Evolutionary conservation across 2,329 filamentous ascomycete species (phyloP), one percentile per base, ranked within the genome.

Genomic region (Penicillium sp.): DNA sequence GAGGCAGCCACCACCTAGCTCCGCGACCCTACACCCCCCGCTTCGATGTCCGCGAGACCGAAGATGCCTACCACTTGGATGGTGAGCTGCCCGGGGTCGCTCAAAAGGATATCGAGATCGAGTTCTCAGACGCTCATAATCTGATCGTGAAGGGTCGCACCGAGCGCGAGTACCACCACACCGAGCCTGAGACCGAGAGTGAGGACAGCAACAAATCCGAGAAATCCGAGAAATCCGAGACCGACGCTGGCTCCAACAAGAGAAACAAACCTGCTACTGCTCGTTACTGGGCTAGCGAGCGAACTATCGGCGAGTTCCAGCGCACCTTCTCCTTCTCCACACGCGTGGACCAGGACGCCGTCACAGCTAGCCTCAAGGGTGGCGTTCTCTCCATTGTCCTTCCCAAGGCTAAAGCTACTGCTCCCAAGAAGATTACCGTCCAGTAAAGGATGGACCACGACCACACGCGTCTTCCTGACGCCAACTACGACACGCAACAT

Each of bases 241-340:
- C 57, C 22, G 63, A 64, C 22, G 58, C 58, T 42, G 64, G 11
- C 4, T 31, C 21, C 13, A 31, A 9, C 13, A 31, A 14, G 31
- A 42, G 19, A 31, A 51, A 16, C 35, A 70, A 54, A 46, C 48
- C 45, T 16, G 65, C 75, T 39, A 55, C 69, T 45, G 70, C 77
- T 49, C 81, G 78, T 61, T 87, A 82, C 75, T 87, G 84, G 85
- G 78, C 85, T 54, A 80, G 76, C 52, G 85, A 87, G 71, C 82
- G 85, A 64, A 80, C 78, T 1, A 76, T 85, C 13, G 85, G 85
- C 61, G 79, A 83, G 53, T 87, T 87, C 74, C 79, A 82, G 58
- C 80, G 85, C 65, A 78, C 76, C 48, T 87, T 87, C 72, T 77
- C 73, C 57, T 87, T 87, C 77, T 83, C 85, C 1, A 73, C 74